phyloP scores from a whole-genome alignment of 805 yeast genomes.

The Saccharomycopsis babjevae region DNA sequence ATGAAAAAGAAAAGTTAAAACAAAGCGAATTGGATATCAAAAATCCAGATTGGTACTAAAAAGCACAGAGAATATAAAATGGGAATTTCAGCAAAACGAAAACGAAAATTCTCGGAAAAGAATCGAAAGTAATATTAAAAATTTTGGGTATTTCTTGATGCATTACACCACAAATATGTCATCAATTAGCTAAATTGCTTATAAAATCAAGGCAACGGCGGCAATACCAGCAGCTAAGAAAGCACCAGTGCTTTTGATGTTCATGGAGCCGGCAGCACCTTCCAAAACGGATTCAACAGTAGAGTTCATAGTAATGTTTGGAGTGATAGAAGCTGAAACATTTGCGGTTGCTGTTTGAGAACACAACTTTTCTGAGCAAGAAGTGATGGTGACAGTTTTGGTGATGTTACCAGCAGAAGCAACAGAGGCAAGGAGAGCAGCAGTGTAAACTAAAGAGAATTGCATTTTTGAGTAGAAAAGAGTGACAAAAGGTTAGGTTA shows the following conservation, averaged over 20 bases:
- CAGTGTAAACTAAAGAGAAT: neutral
- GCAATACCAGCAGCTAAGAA: neutral
- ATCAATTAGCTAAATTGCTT: neutral
- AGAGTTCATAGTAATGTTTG: conserved; percentile 14
- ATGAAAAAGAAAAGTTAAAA: too few species aligned
- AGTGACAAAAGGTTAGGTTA: neutral
- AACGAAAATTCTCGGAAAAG: too few species aligned
- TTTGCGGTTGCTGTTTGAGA: conserved; percentile 1
- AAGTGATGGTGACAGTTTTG: conserved; percentile 14
- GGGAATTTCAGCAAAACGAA: too few species aligned
- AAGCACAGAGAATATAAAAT: too few species aligned
- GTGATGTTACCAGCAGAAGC: conserved; percentile 3
- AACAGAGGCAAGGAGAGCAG: neutral
- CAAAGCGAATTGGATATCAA: too few species aligned
- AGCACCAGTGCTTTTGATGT: neutral
- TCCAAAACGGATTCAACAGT: neutral
- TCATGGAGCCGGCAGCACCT: neutral
- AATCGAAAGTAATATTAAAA: neutral
- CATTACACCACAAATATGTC: neutral
- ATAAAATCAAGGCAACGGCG: neutral
- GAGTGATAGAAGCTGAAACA: conserved; percentile 2
- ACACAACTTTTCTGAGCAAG: conserved; percentile 7
- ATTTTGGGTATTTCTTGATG: neutral
- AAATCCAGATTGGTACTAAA: too few species aligned
- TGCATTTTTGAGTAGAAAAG: neutral